Evolutionary conservation across 2,329 filamentous ascomycete species (phyloP), one percentile per base, ranked within the genome.

Genomic region (Pyrenophora tritici-repentis): DNA sequence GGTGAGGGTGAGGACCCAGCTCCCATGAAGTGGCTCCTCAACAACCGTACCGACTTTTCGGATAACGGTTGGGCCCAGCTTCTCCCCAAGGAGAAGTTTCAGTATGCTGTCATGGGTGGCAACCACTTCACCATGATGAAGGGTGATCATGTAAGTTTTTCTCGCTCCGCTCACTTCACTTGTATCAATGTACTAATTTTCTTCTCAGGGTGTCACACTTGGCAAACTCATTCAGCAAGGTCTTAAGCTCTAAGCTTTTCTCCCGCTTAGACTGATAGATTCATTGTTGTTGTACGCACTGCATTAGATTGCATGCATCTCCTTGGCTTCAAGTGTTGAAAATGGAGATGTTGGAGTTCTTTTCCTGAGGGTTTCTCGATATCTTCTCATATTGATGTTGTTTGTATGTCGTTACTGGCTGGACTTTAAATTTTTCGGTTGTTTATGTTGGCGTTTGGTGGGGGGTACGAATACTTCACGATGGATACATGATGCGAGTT

Each of bases 71-170:
- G 86, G 86, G 85, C 85, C 22, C 83, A 87, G 70, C 85, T 85
- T 35, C 74, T 89, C 33, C 83, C 85, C 44, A 66, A 76, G 42
- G 74, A 80, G 46, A 87, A 85, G 72, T 86, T 89, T 75, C 77
- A 78, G 41, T 86, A 82, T 58, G 80, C 80, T 47, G 84, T 87
- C 64, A 87, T 89, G 84, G 83, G 83, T 13, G 87, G 86, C 2
- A 88, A 90, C 65, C 87, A 90, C 74, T 90, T 90, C 74, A 84
- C 81, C 16, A 90, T 90, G 86, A 89, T 90, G 86, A 84, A 87
- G 70, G 85, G 84, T 55, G 73, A 75, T 43, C 67, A 75, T 56
- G 78, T 79, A 73, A 76, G 75, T 71, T 13, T 26, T 6, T 2
- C 29, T 22, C 20, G 6, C 35, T 14, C 20, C 6, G n/a, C 8